These are phyloP conservation scores for Talaromyces islandicus DNA, from an alignment of 2,329 filamentous ascomycete genomes.

Conservation along the genomic window DNA sequence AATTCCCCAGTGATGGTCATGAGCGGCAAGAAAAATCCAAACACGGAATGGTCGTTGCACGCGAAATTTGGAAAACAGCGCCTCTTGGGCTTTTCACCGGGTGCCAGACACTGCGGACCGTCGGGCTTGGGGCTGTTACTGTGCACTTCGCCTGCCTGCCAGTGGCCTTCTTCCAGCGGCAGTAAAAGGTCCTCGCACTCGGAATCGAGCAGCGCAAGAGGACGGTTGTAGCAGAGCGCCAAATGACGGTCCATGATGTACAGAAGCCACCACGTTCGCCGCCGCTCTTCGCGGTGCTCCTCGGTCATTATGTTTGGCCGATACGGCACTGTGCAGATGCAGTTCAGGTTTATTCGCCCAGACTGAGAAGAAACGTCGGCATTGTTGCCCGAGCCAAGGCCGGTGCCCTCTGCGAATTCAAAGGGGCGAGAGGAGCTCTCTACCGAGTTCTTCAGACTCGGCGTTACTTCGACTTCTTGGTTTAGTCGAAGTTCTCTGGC, in stretches of 20 bases:
- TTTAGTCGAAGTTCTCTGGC: constrained; percentile 83
- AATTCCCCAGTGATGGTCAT: constrained; percentile 93
- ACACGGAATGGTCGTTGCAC: constrained; percentile 81
- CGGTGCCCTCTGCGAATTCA: constrained; percentile 27
- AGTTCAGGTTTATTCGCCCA: constrained; percentile 27
- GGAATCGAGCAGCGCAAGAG: constrained; percentile 77
- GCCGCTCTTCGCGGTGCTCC: constrained; percentile 82
- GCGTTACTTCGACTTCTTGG: constrained; percentile 58
- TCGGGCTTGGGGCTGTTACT: constrained; percentile 40
- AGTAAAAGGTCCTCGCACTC: constrained; percentile 79
- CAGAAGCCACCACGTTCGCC: constrained; percentile 88
- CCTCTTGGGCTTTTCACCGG: constrained; percentile 39
- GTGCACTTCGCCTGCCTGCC: constrained; percentile 77
- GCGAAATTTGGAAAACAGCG: constrained; percentile 71
- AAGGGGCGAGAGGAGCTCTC: constrained; percentile 26
- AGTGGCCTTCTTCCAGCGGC: constrained; percentile 80
- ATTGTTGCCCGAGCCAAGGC: constrained; percentile 41
- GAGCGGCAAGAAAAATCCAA: constrained; percentile 85
- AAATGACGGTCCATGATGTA: constrained; percentile 89
- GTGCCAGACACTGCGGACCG: constrained; percentile 29
- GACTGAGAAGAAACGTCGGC: constrained; percentile 29
- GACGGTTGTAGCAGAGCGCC: constrained; percentile 85
- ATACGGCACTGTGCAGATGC: constrained; percentile 26
- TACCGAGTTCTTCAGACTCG: constrained; percentile 21
- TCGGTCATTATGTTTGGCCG: constrained; percentile 50